These are phyloP conservation scores for Basipetospora chlamydospora DNA, from an alignment of 2,329 filamentous ascomycete genomes.

Conservation along the genomic window DNA sequence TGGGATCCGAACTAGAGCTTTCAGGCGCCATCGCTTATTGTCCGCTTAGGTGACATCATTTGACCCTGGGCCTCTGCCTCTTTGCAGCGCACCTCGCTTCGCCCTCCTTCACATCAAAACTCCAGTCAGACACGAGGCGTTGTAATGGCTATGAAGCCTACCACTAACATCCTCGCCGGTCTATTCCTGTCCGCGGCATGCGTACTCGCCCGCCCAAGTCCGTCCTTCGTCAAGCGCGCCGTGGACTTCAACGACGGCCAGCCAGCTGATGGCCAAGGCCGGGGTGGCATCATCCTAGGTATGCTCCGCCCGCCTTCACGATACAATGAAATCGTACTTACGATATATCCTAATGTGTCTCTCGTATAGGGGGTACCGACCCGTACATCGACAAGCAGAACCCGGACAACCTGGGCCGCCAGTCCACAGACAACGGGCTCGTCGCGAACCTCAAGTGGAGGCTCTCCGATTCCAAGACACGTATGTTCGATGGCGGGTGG, in stretches of 20 bases:
- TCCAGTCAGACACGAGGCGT: no score
- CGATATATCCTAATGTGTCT: no score
- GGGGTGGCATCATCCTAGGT: constrained; percentile 45
- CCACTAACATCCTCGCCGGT: neutral
- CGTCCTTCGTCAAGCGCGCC: neutral
- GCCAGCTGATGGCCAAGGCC: constrained; percentile 40
- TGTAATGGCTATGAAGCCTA: no score
- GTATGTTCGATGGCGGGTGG: constrained; percentile 49
- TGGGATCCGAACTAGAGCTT: no score
- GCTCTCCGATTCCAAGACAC: constrained; percentile 53
- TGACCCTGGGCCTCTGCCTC: no score
- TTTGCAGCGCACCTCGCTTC: no score
- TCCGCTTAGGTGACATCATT: no score
- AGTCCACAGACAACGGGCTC: constrained; percentile 46
- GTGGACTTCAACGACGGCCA: constrained; percentile 33
- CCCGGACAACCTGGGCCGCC: constrained; percentile 46
- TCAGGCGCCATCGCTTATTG: no score
- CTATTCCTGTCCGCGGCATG: neutral
- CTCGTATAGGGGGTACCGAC: constrained; percentile 46
- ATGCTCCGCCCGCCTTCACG: constrained; percentile 9
- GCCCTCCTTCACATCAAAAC: no score
- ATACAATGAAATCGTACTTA: no score
- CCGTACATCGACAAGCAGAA: constrained; percentile 45
- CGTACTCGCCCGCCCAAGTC: neutral
- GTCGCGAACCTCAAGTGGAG: constrained; percentile 57